These are phyloP conservation scores for Lagenidium giganteum DNA, from an alignment of 352 stramenopile genomes.

Conservation along the genomic window DNA sequence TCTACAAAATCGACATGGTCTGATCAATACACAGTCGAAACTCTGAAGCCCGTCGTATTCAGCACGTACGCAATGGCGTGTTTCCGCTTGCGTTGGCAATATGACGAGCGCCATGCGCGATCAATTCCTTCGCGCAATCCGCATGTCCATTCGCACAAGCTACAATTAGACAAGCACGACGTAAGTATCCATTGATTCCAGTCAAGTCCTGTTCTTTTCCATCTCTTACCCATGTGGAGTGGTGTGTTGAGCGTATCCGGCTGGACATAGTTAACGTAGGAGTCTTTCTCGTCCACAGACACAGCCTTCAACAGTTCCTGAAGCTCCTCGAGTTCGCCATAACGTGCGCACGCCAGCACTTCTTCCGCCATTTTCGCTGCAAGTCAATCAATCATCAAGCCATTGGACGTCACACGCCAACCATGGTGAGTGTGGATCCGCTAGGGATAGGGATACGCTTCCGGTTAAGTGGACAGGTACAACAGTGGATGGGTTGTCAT, in stretches of 20 bases:
- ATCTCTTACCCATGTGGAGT: conserved; percentile 72
- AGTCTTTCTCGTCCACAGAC: conserved; percentile 12
- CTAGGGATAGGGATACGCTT: conserved; percentile 16
- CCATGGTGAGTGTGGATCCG: conserved; percentile 15
- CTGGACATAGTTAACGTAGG: conserved; percentile 71
- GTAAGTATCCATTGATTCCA: neutral
- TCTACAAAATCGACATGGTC: conserved; percentile 30
- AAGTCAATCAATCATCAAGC: conserved; percentile 7
- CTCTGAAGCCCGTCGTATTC: neutral
- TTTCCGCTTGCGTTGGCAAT: conserved; percentile 74
- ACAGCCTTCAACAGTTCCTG: conserved; percentile 27
- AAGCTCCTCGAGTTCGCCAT: conserved; percentile 66
- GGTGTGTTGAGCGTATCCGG: conserved; percentile 72
- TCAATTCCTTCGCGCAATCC: conserved; percentile 55
- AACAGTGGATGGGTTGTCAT: too few relatives aligned
- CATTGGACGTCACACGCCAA: conserved; percentile 1
- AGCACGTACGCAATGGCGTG: conserved; percentile 57
- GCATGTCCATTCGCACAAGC: conserved; percentile 76
- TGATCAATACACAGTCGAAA: neutral
- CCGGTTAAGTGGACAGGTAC: too few relatives aligned
- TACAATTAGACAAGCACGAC: conserved; percentile 10
- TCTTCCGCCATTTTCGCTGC: conserved; percentile 31
- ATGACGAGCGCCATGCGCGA: conserved; percentile 47
- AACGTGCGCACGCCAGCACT: conserved; percentile 63
- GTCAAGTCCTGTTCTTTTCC: neutral